Conservation (phyloP, 2,329 filamentous ascomycete genomes). For the Exophiala aquamarina region DNA sequence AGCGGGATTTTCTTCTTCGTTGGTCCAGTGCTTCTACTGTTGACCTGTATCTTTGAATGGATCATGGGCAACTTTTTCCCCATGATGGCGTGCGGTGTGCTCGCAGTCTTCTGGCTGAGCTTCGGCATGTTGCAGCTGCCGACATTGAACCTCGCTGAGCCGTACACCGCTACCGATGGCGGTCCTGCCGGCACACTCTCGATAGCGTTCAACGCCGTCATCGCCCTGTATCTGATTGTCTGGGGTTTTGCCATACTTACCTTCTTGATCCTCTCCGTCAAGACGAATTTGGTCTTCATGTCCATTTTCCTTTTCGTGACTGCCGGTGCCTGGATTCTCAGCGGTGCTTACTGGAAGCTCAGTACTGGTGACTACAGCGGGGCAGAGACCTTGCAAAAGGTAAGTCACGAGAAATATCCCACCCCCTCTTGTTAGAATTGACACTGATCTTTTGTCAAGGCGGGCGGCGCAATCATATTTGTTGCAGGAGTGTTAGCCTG, state of each 20-base stretch:
- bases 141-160: constrained; percentile 9
- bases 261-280: constrained; percentile 14
- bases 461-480: constrained; percentile 15
- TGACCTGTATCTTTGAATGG: constrained; percentile 10
- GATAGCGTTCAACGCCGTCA: constrained; percentile 12
- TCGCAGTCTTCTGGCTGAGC: constrained; percentile 14
- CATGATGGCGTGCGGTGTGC: constrained; percentile 11
- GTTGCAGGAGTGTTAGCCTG: constrained; percentile 8
- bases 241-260: constrained; percentile 17
- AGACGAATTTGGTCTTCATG: constrained; percentile 14
- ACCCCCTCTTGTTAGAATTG: no score
- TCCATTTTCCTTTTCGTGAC: constrained; percentile 13
- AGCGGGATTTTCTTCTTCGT: constrained; percentile 18
- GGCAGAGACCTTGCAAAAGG: constrained; percentile 13
- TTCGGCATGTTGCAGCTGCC: constrained; percentile 15
- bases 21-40: constrained; percentile 12
- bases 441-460: constrained; percentile 3
- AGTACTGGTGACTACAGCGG: constrained; percentile 7
- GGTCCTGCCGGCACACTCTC: constrained; percentile 5
- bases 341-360: constrained; percentile 18
- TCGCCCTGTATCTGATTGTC: constrained; percentile 16
- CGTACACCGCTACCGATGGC: constrained; percentile 7
- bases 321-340: constrained; percentile 8
- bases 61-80: constrained; percentile 14
- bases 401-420: neutral